A percentile compares a stretch with the other conserved stretches of the same genome.
phyloP scores from a whole-genome alignment of 2,329 filamentous ascomycete genomes.

The Ophiocordyceps camponoti-floridani region DNA sequence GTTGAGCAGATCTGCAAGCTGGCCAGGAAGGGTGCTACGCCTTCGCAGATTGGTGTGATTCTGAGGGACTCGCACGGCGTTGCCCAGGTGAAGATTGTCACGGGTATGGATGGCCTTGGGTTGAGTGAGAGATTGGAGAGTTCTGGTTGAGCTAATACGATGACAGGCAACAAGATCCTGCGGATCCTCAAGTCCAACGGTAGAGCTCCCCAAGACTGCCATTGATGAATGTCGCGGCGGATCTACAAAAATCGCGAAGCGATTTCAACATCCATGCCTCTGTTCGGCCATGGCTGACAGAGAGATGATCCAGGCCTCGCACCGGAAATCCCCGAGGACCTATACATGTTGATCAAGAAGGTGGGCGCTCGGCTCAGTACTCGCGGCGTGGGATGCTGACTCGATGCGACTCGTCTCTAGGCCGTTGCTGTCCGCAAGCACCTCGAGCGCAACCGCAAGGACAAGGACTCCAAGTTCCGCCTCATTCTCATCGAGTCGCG shows the following conservation, averaged over 20 bases:
- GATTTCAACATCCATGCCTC: slow-evolving; percentile 41
- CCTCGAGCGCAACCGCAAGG: slow-evolving; percentile 99
- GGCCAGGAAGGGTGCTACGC: slow-evolving; percentile 95
- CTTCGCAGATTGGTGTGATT: slow-evolving; percentile 97
- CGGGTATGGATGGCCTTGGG: slow-evolving; percentile 52
- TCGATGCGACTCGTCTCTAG: slow-evolving; percentile 22
- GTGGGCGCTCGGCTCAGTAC: slow-evolving; percentile 14
- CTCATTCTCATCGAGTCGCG: slow-evolving; percentile 99
- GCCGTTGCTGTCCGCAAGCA: slow-evolving; percentile 99
- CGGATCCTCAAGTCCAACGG: slow-evolving; percentile 95
- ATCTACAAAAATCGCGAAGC: slow-evolving; percentile 8
- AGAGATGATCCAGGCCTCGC: slow-evolving; percentile 90
- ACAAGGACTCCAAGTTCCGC: slow-evolving; percentile 99
- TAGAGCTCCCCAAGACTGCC: slow-evolving; percentile 39
- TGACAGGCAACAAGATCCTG: slow-evolving; percentile 96
- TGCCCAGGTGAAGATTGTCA: slow-evolving; percentile 94
- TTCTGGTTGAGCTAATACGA: slow-evolving; percentile 16
- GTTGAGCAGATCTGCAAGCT: slow-evolving; percentile 99
- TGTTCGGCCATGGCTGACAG: slow-evolving; percentile 87
- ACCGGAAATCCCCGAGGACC: slow-evolving; percentile 96
- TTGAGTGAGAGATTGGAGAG: too few relatives aligned
- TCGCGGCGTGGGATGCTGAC: background rate
- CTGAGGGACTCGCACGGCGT: slow-evolving; percentile 97
- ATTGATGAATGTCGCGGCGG: slow-evolving; percentile 7
- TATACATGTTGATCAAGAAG: slow-evolving; percentile 99